Evolutionary conservation across 768 basidiomycete genomes (phyloP).

Genomic region (Guyanaporus albipodus): DNA sequence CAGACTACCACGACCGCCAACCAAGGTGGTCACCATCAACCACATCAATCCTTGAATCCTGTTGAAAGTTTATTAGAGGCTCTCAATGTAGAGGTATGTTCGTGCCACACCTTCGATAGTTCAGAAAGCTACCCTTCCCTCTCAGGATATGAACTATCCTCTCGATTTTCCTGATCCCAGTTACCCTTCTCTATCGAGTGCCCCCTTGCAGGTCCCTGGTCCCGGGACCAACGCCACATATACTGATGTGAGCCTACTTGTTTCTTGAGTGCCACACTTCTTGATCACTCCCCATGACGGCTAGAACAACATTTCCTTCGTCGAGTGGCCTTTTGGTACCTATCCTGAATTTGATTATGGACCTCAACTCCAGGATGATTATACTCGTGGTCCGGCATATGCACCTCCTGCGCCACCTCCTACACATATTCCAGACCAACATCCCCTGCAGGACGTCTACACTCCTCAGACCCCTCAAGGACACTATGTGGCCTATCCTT

Average conservation of each 20-base stretch:
- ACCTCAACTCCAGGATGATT: not conserved
- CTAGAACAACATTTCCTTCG: conserved; percentile 3
- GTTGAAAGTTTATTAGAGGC: not conserved
- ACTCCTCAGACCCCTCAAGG: conserved; percentile 2
- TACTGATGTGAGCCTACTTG: conserved; percentile 2
- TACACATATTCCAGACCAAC: not conserved
- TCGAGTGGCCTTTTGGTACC: not conserved
- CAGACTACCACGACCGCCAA: not conserved
- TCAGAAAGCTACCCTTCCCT: not conserved
- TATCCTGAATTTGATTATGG: not conserved
- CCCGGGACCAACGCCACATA: conserved; percentile 2
- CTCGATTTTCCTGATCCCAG: not conserved
- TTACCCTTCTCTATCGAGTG: not conserved
- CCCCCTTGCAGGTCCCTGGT: not conserved
- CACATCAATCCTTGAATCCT: not conserved
- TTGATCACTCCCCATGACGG: not conserved
- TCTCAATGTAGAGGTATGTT: conserved; percentile 6
- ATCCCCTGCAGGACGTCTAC: not conserved
- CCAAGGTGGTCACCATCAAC: conserved; percentile 3
- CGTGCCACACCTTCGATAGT: conserved; percentile 3
- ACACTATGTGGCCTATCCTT: not conserved
- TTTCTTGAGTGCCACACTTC: not conserved
- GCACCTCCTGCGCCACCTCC: not conserved
- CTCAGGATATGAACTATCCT: conserved; percentile 7
- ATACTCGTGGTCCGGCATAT: not conserved